A percentile compares a stretch with the other conserved stretches of the same genome.
Conservation (phyloP, 2,329 filamentous ascomycete genomes). For the Ascochyta clinopodiicola region DNA sequence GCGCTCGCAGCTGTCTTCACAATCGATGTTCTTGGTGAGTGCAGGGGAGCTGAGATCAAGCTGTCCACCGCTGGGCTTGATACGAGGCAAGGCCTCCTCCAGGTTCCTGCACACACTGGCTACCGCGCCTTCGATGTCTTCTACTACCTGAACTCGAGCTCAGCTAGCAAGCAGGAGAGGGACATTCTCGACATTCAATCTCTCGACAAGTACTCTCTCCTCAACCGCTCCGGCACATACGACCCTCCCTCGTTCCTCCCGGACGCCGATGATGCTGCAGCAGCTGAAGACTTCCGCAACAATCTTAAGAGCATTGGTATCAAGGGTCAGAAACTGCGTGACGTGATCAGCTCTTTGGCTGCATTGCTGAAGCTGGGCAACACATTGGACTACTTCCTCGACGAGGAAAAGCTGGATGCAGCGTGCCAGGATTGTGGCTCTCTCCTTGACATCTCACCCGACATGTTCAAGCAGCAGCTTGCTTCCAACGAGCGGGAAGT, state of each 20-base stretch:
- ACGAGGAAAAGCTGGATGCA: constrained; percentile 82
- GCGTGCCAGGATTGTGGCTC: constrained; percentile 90
- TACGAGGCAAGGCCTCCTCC: constrained; percentile 77
- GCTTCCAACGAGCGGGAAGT: constrained; percentile 83
- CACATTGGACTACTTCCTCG: constrained; percentile 81
- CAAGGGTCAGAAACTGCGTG: constrained; percentile 81
- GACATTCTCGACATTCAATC: constrained; percentile 85
- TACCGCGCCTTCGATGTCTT: constrained; percentile 97
- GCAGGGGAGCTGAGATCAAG: constrained; percentile 76
- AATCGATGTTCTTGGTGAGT: constrained; percentile 78
- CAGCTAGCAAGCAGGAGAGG: constrained; percentile 84
- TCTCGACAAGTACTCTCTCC: constrained; percentile 76
- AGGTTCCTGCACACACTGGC: constrained; percentile 78
- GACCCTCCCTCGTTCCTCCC: constrained; percentile 86
- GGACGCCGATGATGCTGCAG: constrained; percentile 88
- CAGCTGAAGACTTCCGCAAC: constrained; percentile 89
- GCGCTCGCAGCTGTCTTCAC: constrained; percentile 83
- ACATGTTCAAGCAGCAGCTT: constrained; percentile 78
- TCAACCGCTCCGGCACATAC: constrained; percentile 86
- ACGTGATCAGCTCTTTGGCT: constrained; percentile 83
- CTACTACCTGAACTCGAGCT: constrained; percentile 93
- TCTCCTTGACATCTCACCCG: constrained; percentile 84
- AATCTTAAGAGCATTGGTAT: constrained; percentile 92
- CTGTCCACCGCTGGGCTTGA: constrained; percentile 89
- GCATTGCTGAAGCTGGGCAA: constrained; percentile 92